Base-by-base conservation (phyloP, 2,329 filamentous ascomycete species). In the Paraphaeosphaeria sporulosa region DNA sequence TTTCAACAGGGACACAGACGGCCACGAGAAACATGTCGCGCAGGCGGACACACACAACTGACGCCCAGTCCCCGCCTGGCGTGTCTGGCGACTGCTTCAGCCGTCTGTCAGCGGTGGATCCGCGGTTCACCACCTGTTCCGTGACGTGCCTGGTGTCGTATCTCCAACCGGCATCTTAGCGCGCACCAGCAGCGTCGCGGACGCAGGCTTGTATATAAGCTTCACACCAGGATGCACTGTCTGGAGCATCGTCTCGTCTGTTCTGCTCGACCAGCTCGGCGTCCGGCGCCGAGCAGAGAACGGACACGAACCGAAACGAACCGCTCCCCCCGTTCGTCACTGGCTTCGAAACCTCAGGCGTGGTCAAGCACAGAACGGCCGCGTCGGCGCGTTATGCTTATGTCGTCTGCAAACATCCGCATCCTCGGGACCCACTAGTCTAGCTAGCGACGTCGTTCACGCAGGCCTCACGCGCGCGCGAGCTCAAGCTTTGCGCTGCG, bases 41-140 rank as follows among this genome's bases (percentile, higher is more conserved):
- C 42, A 58, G 52, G 44, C 43, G 38, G 32, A 3, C 46, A 13
- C 17, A 32, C 2, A 32, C 5, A 32, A 32, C 2, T 6, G 30
- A 32, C 6, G 30, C 30, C 30, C 30, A 32, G 4, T 32, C 19
- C 36, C 9, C 12, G 40, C 42, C 34, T 21, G 19, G 52, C 27
- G 47, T 42, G 27, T 58, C 38, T 57, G 59, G 55, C 55, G 59
- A 58, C 44, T 58, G 51, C 55, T 61, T 61, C 59, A 57, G 38
- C 34, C 42, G 55, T 21, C 25, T 23, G 21, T 7, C 21, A 13
- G 50, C n/a, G 15, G 52, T 46, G 42, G 50, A 43, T n/a, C 21
- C 23, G 6, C 36, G 13, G 38, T 30, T 30, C 50, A 53, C 34
- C 38, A 42, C 25, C 27, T 50, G 47, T 42, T 42, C 36, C 36